A percentile compares a stretch with the other conserved stretches of the same genome.
Evolutionary conservation across 805 yeast genomes (phyloP).

Genomic region (Ascoidea asiatica): DNA sequence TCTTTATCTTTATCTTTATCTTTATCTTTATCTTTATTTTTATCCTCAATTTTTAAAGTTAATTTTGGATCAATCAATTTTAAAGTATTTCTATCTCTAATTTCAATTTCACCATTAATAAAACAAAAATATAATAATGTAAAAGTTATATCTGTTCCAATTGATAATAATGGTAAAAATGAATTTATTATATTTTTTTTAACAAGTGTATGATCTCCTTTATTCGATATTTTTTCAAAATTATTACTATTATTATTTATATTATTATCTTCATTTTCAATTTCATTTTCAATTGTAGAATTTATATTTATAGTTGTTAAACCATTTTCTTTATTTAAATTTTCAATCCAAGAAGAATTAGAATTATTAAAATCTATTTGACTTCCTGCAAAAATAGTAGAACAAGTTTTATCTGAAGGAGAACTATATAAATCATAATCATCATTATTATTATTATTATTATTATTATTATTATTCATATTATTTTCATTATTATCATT

Average conservation of each 20-base stretch:
- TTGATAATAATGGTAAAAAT: conserved; percentile 17
- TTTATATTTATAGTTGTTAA: no score
- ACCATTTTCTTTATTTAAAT: no score
- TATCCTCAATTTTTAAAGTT: background rate
- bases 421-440: background rate
- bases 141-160: conserved; percentile 25
- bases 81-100: conserved; percentile 26
- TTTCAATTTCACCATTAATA: conserved; percentile 30
- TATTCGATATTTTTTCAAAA: no score
- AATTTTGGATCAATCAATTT: conserved; percentile 5
- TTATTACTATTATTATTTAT: no score
- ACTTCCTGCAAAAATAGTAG: no score
- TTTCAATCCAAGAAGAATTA: background rate
- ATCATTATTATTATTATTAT: background rate
- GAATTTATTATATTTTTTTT: conserved; percentile 10
- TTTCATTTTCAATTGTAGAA: background rate
- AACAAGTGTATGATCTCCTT: no score
- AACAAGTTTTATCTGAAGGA: background rate
- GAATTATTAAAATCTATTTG: background rate
- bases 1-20: conserved; percentile 4
- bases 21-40: background rate
- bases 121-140: conserved; percentile 24
- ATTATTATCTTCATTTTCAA: background rate
- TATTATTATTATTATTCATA: no score
- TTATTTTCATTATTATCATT: background rate